Evolutionary conservation across 331 rosid species (phyloP).

Genomic region (Quercus phellos): DNA sequence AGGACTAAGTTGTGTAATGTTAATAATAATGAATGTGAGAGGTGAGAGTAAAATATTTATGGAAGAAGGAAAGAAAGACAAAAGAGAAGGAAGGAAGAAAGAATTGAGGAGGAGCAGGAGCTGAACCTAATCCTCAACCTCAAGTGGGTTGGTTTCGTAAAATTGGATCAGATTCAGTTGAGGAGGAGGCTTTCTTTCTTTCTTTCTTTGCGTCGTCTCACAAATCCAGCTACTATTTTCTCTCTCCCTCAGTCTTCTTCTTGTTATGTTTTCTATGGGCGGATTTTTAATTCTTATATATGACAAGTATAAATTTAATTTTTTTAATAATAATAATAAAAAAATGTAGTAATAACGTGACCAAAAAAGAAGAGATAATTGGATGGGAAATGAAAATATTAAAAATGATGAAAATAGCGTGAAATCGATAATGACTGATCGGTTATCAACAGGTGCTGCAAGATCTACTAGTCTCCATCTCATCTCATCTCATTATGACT

Average conservation of each 20-base stretch:
- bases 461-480: conserved; percentile 10
- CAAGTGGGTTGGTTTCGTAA: too few species aligned
- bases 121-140: too few species aligned
- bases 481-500: background rate
- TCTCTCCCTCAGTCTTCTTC: background rate
- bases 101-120: too few species aligned
- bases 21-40: too few species aligned
- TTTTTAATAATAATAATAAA: background rate
- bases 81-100: too few species aligned
- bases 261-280: background rate
- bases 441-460: conserved; percentile 15
- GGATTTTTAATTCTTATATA: background rate
- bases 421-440: conserved; percentile 34
- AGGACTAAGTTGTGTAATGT: too few species aligned
- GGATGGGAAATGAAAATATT: background rate
- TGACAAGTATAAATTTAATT: background rate
- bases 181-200: too few species aligned
- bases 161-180: too few species aligned
- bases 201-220: too few species aligned
- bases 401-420: conserved; percentile 11
- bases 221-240: too few species aligned
- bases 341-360: background rate
- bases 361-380: background rate
- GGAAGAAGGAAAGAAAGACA: too few species aligned
- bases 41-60: too few species aligned